phyloP scores from a whole-genome alignment of 768 basidiomycete genomes.

The Tylopilus rubrobrunneus region DNA sequence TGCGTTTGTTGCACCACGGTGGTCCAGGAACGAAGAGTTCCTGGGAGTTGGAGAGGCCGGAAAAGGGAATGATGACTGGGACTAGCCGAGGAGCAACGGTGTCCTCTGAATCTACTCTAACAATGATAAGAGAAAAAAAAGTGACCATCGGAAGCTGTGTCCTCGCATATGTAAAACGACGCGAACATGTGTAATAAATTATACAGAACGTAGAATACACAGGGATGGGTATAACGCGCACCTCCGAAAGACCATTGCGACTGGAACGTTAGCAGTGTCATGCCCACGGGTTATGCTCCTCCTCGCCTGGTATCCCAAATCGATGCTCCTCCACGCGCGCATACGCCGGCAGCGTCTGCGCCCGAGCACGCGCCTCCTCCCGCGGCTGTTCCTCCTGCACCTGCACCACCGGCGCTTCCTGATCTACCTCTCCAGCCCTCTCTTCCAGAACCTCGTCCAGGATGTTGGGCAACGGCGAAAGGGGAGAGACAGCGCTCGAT shows the following conservation, averaged over 20 bases:
- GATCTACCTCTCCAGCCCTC: not conserved
- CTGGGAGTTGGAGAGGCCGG: too few relatives aligned
- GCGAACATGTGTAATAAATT: too few relatives aligned
- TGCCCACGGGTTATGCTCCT: slow-evolving; percentile 27
- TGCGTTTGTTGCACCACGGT: too few relatives aligned
- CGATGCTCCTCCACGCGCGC: slow-evolving; percentile 8
- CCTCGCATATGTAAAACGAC: too few relatives aligned
- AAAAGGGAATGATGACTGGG: too few relatives aligned
- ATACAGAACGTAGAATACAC: not conserved
- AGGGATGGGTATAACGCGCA: not conserved
- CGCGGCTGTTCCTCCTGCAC: not conserved
- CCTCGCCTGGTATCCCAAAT: slow-evolving; percentile 12
- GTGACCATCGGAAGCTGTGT: too few relatives aligned
- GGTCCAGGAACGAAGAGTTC: too few relatives aligned
- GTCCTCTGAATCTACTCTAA: too few relatives aligned
- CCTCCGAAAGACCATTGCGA: too few relatives aligned
- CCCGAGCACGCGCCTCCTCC: slow-evolving; percentile 5
- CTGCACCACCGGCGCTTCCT: not conserved
- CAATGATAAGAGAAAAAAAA: too few relatives aligned
- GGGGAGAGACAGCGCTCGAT: not conserved
- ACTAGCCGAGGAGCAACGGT: too few relatives aligned
- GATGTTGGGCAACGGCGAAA: not conserved
- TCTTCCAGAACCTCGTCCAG: not conserved
- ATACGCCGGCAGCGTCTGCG: slow-evolving; percentile 20
- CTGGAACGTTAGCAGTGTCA: not conserved